Base-by-base conservation (phyloP, 2,329 filamentous ascomycete species). In the Xylaria sp. region DNA sequence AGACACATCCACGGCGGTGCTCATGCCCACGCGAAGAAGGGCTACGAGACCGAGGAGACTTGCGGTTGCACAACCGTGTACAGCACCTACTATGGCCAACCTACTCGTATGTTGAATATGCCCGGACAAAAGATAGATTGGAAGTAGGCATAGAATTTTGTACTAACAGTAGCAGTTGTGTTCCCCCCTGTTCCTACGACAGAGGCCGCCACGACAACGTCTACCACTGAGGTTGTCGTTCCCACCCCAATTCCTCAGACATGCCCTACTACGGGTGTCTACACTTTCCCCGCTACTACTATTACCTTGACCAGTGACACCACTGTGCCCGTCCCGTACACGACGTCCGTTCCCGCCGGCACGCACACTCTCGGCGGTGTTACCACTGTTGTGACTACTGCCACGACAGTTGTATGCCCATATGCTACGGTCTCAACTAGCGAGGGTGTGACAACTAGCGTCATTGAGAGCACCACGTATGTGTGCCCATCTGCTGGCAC, bases 51-150 rank as follows among this genome's bases (percentile, higher is more conserved):
- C 65, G 77, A 78, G 75, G 75, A 81, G 72, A 80, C 79, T 71
- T 93, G 91, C 79, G 86, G 86, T 71, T 95, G 92, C 87, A 91
- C 87, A 73, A 93, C 92, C 79, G 88, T 91, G 84, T 91, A 90
- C 82, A 87, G 87, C 80, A 93, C 90, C 78, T 86, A 88, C 82
- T 90, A 87, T 75, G 92, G 91, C 78, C 84, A 88, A 78, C 81
- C 88, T 65, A 91, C 88, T 73, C 82, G 91, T 92, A 87, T 67
- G 86, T 84, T 84, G 23, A 60, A 57, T 8, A 8, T 23, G 32
- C 18, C 62, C 25, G 16, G 40, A 6, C 32, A 10, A 10, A 10
- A 35, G 32, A 35, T 35, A 32, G 6, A 35, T 6, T 35, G 32
- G 32, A 35, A 35, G 6, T 9, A 5, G 40, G 13, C 4, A 44